A percentile compares a stretch with the other conserved stretches of the same genome.
phyloP scores from a whole-genome alignment of 331 rosid genomes.

The Telfairia occidentalis region DNA sequence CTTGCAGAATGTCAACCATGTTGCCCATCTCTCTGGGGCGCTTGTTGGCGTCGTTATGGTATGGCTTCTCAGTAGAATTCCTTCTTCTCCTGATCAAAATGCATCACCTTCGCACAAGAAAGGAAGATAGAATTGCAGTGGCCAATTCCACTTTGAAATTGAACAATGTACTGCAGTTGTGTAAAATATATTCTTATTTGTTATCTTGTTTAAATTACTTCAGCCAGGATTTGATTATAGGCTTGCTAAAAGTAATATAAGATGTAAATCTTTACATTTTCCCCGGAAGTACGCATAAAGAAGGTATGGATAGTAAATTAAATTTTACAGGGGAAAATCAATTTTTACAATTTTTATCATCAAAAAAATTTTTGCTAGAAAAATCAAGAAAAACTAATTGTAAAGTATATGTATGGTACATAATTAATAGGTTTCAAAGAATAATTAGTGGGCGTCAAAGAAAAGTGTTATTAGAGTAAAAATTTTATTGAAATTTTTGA shows the following conservation, averaged over 20 bases:
- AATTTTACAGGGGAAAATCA: too few species aligned
- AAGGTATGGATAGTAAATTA: neutral
- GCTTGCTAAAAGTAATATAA: neutral
- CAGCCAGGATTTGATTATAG: neutral
- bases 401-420: too few species aligned
- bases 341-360: too few species aligned
- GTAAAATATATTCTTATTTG: neutral
- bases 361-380: too few species aligned
- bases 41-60: slow-evolving; percentile 87
- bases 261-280: neutral
- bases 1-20: slow-evolving; percentile 68
- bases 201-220: neutral
- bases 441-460: too few species aligned
- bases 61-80: slow-evolving; percentile 75
- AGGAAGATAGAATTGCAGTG: neutral
- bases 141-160: neutral
- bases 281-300: neutral
- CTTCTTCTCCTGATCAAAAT: slow-evolving; percentile 38
- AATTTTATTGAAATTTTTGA: too few species aligned
- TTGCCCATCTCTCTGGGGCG: slow-evolving; percentile 95
- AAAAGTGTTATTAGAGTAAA: too few species aligned
- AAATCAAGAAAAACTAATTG: too few species aligned
- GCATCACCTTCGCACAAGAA: slow-evolving; percentile 20
- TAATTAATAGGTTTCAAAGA: too few species aligned
- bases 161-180: neutral